A percentile compares a stretch with the other conserved stretches of the same genome.
phyloP scores from a whole-genome alignment of 2,329 filamentous ascomycete genomes.

The Didymella pinodella region DNA sequence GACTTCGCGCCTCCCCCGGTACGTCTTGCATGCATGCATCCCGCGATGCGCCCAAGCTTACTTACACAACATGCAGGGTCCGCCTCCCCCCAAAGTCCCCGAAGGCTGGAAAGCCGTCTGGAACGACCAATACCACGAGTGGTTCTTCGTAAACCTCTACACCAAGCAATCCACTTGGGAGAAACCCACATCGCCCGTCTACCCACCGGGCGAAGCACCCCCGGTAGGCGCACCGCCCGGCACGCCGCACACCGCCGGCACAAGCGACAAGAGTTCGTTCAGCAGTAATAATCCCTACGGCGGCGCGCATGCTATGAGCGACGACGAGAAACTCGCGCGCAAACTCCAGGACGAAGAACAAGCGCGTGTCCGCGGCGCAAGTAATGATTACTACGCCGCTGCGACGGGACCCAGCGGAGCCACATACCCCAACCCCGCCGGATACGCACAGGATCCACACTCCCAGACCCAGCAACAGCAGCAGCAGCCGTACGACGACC shows the following conservation, averaged over 20 bases:
- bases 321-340: constrained; percentile 77
- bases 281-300: constrained; percentile 74
- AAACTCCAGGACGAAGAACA: constrained; percentile 86
- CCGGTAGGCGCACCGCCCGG: constrained; percentile 68
- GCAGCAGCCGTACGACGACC: constrained; percentile 25
- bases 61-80: constrained; percentile 47
- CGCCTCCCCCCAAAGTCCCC: constrained; percentile 69
- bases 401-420: no score
- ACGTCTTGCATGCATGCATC: constrained; percentile 18
- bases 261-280: constrained; percentile 57
- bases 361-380: constrained; percentile 62
- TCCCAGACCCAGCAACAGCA: constrained; percentile 23
- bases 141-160: constrained; percentile 90
- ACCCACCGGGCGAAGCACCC: constrained; percentile 64
- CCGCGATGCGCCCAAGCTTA: constrained; percentile 19
- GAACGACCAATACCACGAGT: constrained; percentile 88
- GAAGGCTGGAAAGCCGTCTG: constrained; percentile 86
- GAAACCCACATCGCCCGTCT: constrained; percentile 74
- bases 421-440: constrained; percentile 11
- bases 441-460: constrained; percentile 38
- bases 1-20: constrained; percentile 49
- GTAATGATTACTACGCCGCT: constrained; percentile 58
- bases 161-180: constrained; percentile 95
- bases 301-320: constrained; percentile 54
- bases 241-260: constrained; percentile 42